Evolutionary conservation across 2,329 filamentous ascomycete genomes (phyloP).

Genomic region (Rugonectria rugulosa): DNA sequence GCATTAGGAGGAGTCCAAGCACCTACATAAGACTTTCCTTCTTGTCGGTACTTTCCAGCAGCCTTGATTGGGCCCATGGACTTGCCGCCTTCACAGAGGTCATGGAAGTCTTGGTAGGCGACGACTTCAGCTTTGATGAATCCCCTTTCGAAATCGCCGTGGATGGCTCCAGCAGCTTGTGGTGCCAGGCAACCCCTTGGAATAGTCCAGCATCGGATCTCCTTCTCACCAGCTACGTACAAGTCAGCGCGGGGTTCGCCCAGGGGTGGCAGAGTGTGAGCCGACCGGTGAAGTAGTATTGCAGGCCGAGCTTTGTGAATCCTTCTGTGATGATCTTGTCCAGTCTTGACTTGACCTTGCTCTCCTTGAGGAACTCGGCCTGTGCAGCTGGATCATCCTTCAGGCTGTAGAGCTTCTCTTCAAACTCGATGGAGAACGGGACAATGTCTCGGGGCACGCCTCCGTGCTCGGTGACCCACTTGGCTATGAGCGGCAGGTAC

Average conservation of each 20-base stretch:
- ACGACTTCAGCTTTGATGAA: constrained; percentile 57
- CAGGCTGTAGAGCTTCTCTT: constrained; percentile 51
- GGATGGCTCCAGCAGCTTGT: constrained; percentile 52
- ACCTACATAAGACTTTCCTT: constrained; percentile 53
- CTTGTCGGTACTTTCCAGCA: constrained; percentile 54
- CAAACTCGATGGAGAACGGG: constrained; percentile 54
- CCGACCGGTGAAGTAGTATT: constrained; percentile 54
- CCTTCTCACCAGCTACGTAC: constrained; percentile 50
- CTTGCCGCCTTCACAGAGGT: constrained; percentile 52
- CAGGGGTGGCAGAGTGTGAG: not conserved
- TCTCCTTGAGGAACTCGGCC: constrained; percentile 48
- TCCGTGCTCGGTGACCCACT: constrained; percentile 55
- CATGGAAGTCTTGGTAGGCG: constrained; percentile 53
- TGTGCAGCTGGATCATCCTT: constrained; percentile 46
- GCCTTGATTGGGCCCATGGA: constrained; percentile 55
- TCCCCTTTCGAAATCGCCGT: constrained; percentile 52
- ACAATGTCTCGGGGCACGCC: constrained; percentile 51
- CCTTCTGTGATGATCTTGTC: constrained; percentile 54
- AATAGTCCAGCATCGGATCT: constrained; percentile 54
- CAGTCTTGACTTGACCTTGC: constrained; percentile 51
- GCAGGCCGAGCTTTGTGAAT: constrained; percentile 52
- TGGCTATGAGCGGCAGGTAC: constrained; percentile 52
- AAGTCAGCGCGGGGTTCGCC: constrained; percentile 10
- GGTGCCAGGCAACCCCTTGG: constrained; percentile 48
- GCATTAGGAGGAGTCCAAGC: not conserved